Evolutionary conservation across 2,329 filamentous ascomycete genomes (phyloP).

Genomic region (Fusarium cicatricum): DNA sequence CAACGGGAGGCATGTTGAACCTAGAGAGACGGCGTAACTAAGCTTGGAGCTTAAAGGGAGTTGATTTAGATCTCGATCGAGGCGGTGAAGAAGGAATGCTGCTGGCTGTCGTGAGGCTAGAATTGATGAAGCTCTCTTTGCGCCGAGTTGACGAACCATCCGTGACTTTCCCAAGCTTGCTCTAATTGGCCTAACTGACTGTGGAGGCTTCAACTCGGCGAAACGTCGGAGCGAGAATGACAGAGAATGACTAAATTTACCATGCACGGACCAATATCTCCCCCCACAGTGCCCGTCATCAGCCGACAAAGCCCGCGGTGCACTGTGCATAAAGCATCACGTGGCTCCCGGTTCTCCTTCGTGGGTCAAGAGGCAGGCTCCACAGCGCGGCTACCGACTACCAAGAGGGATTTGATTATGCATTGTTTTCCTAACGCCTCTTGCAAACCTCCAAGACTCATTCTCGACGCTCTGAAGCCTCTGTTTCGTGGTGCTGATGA

Average conservation of each 20-base stretch:
- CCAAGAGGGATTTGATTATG: constrained; percentile 39
- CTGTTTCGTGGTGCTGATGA: constrained; percentile 31
- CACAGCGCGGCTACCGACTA: constrained; percentile 34
- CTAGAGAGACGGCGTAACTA: not conserved
- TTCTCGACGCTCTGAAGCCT: constrained; percentile 13
- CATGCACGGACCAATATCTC: constrained; percentile 21
- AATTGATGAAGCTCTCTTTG: constrained; percentile 28
- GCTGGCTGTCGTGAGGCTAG: constrained; percentile 18
- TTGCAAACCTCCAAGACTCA: constrained; percentile 11
- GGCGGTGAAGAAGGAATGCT: not conserved
- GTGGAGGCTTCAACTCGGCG: constrained; percentile 29
- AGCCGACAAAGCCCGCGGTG: constrained; percentile 4
- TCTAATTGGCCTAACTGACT: constrained; percentile 40
- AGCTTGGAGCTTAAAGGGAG: not conserved
- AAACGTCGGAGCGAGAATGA: constrained; percentile 38
- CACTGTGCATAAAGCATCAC: constrained; percentile 47
- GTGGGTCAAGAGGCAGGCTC: constrained; percentile 41
- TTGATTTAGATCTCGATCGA: not conserved
- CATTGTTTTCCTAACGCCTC: constrained; percentile 23
- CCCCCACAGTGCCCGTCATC: constrained; percentile 38
- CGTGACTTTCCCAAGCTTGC: constrained; percentile 14
- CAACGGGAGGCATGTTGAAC: constrained; percentile 52
- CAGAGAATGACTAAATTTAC: constrained; percentile 14
- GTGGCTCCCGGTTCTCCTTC: constrained; percentile 46
- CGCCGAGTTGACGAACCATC: constrained; percentile 16